Evolutionary conservation across 1,284 basidiomycete genomes (phyloP).

Genomic region (Tilletia caries): DNA sequence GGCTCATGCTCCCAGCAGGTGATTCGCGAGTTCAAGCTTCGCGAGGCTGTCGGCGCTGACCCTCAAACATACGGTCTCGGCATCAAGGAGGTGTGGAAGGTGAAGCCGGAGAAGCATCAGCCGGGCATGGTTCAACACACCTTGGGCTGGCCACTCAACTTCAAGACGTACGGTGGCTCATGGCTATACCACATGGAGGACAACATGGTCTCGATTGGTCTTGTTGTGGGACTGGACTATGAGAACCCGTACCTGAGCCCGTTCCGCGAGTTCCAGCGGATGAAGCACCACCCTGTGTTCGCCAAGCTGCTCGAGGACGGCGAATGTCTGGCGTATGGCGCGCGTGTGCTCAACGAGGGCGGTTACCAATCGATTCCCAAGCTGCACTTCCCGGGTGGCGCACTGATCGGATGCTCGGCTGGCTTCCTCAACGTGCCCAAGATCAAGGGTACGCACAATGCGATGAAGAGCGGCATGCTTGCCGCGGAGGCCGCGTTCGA

Average conservation of each 20-base stretch:
- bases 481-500: conserved; percentile 84
- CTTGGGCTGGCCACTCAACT: conserved; percentile 86
- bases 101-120: conserved; percentile 71
- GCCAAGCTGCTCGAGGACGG: conserved; percentile 72
- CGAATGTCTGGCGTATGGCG: conserved; percentile 83
- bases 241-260: conserved; percentile 89
- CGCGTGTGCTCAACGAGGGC: conserved; percentile 86
- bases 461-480: conserved; percentile 99
- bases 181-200: conserved; percentile 96
- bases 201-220: conserved; percentile 81
- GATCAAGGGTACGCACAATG: conserved; percentile 99
- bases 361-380: conserved; percentile 89
- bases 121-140: conserved; percentile 91
- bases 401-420: conserved; percentile 89
- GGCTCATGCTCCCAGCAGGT: conserved; percentile 83
- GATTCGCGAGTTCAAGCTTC: conserved; percentile 79
- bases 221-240: conserved; percentile 93
- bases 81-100: conserved; percentile 95
- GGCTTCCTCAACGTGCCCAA: conserved; percentile 94
- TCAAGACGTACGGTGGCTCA: conserved; percentile 84
- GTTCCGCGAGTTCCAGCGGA: conserved; percentile 87
- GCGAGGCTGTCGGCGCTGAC: conserved; percentile 66
- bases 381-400: conserved; percentile 90
- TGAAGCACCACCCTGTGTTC: conserved; percentile 97
- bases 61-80: conserved; percentile 97